Evolutionary conservation across 805 yeast species (phyloP), one percentile per base, ranked within the genome.

Genomic region (Candida namnaoensis): DNA sequence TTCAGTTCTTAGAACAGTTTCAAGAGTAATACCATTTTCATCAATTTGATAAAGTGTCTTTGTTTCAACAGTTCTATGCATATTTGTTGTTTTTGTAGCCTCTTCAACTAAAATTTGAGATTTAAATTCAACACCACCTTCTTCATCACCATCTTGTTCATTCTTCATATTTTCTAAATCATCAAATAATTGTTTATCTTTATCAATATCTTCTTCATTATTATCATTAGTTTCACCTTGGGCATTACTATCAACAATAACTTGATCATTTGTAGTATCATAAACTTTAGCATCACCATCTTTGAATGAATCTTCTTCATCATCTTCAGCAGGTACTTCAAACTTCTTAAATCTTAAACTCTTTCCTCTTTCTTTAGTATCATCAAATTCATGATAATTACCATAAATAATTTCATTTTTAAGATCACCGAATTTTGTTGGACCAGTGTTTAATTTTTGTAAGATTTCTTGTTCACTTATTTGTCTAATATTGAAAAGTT

Each of bases 41-140:
- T 54, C 57, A 35, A 46, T 42, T 38, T 48, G 60, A 34, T 51
- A 56, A 11, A 54, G 47, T 7, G 55, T 51, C 39, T 52, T 60
- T 13, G 49, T 50, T 44, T 25, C n/a, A 44, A 33, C 28, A 39
- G 43, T 14, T 34, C 41, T 41, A 43, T 35, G 40, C 36, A 34
- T 38, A 34, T 23, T 34, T 13, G 37, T 44, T 3, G 46, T 36
- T 38, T 36, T 41, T 34, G 44, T 47, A 23, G 45, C 51, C 28
- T 47, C 45, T 15, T 38, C 53, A 14, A 53, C 51, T 24, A 49
- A 43, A 26, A 42, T 44, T 37, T 49, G 58, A 3, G 43, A 39
- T 41, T 51, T 55, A 40, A 47, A 54, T 38, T 55, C 52, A 38
- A 55, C 53, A 34, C 50, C 57, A 40, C 58, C 59, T 48, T 54